Conservation (phyloP, 1,284 basidiomycete species). For the Coriolopsis trogii region DNA sequence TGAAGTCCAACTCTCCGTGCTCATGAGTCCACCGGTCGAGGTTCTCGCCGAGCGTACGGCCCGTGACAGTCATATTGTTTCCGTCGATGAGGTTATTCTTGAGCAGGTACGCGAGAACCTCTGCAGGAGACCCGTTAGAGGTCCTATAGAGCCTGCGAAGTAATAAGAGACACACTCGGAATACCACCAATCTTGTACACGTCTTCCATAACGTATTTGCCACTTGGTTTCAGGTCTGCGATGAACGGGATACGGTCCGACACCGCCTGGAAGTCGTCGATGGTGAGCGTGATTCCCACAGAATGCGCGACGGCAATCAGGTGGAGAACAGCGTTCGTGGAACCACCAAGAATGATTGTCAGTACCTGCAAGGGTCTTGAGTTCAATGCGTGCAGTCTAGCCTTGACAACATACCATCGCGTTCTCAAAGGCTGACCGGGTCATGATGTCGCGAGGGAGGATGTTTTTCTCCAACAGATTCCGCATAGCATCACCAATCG, state of each 20-base stretch:
- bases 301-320: constrained; percentile 90
- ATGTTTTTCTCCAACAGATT: constrained; percentile 92
- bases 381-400: no score
- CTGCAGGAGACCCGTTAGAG: constrained; percentile 43
- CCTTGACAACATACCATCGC: constrained; percentile 77
- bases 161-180: constrained; percentile 60
- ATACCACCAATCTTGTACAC: constrained; percentile 89
- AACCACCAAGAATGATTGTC: constrained; percentile 93
- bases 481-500: constrained; percentile 80
- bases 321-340: constrained; percentile 92
- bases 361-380: constrained; percentile 72
- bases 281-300: constrained; percentile 78
- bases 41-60: constrained; percentile 87
- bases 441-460: constrained; percentile 95
- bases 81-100: constrained; percentile 86
- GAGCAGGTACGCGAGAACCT: constrained; percentile 80
- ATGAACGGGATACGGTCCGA: constrained; percentile 88
- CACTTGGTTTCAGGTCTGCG: constrained; percentile 89
- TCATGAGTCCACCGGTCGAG: constrained; percentile 82
- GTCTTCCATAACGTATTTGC: constrained; percentile 91
- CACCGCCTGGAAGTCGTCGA: constrained; percentile 88
- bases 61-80: constrained; percentile 86
- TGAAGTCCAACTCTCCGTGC: constrained; percentile 71
- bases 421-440: constrained; percentile 92
- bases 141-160: not conserved